phyloP scores from a whole-genome alignment of 495 filamentous ascomycete genomes.

The Daldinia childiae region DNA sequence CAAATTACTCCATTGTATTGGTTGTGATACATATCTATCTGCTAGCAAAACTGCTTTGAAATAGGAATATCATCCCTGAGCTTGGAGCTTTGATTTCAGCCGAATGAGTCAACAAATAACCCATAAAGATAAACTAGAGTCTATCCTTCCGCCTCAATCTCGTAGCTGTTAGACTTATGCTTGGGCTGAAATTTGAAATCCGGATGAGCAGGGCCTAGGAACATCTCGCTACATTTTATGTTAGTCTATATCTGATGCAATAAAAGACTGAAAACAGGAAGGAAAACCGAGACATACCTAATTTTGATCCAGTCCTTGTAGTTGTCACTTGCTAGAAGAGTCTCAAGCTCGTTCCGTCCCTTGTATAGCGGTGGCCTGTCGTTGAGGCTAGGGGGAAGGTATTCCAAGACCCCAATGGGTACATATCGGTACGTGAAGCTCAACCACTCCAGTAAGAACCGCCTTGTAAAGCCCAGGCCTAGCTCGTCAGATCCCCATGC shows the following conservation, averaged over 20 bases:
- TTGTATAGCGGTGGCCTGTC: constrained; percentile 85
- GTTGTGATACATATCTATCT: not conserved
- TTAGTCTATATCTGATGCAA: constrained; percentile 13
- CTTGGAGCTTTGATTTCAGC: not conserved
- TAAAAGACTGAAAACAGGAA: not conserved
- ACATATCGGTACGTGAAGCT: constrained; percentile 93
- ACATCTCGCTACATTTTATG: constrained; percentile 81
- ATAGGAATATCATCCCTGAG: constrained; percentile 1
- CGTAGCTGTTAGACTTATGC: constrained; percentile 90
- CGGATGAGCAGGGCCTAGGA: constrained; percentile 87
- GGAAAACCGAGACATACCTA: constrained; percentile 67
- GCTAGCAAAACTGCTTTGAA: not conserved
- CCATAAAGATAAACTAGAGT: not conserved
- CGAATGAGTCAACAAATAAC: not conserved
- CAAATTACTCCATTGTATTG: constrained; percentile 3
- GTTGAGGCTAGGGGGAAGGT: constrained; percentile 84
- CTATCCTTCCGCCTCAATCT: constrained; percentile 68
- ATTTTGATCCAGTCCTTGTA: constrained; percentile 99
- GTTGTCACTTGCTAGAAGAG: constrained; percentile 83
- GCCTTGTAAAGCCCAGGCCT: constrained; percentile 84
- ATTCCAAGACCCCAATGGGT: constrained; percentile 85
- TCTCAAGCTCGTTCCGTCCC: constrained; percentile 90
- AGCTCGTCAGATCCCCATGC: constrained; percentile 95
- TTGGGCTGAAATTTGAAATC: constrained; percentile 97
- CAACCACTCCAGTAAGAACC: constrained; percentile 94